These are phyloP conservation scores for Phytophthora aleatoria DNA, from an alignment of 352 stramenopile species.

Conservation along the genomic window DNA sequence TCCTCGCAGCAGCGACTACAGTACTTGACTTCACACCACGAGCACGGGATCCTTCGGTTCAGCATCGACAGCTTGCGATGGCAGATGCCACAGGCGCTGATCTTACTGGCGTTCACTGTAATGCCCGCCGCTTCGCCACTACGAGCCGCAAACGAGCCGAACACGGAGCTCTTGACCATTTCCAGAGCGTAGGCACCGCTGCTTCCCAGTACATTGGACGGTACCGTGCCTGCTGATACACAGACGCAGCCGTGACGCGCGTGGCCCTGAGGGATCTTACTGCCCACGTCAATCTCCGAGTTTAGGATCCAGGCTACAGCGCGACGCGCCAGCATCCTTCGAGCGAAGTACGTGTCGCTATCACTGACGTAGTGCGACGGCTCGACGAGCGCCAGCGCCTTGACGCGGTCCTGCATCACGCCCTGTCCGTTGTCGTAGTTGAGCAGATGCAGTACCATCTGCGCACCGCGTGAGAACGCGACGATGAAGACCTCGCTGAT, in stretches of 20 bases:
- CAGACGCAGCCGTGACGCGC: conserved; percentile 79
- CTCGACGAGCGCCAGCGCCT: conserved; percentile 80
- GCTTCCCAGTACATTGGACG: conserved; percentile 65
- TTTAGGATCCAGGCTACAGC: conserved; percentile 80
- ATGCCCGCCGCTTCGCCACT: conserved; percentile 69
- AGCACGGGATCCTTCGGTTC: conserved; percentile 79
- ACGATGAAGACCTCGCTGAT: conserved; percentile 76
- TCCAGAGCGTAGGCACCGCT: conserved; percentile 81
- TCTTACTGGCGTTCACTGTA: conserved; percentile 79
- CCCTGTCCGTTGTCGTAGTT: conserved; percentile 80
- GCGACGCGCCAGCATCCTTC: conserved; percentile 67
- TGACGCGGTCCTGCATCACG: conserved; percentile 82
- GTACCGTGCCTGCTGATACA: conserved; percentile 75
- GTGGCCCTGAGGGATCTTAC: conserved; percentile 75
- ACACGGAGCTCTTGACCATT: conserved; percentile 87
- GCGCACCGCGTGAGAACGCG: conserved; percentile 72
- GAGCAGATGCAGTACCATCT: conserved; percentile 84
- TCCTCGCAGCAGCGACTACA: conserved; percentile 86
- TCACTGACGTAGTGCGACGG: conserved; percentile 82
- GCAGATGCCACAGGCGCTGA: conserved; percentile 76
- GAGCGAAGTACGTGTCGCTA: conserved; percentile 77
- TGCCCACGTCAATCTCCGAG: conserved; percentile 71
- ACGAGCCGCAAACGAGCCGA: conserved; percentile 78
- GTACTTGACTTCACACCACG: conserved; percentile 89
- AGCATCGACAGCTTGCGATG: conserved; percentile 82